Percentiles rank a stretch among this genome's conserved stretches.
Evolutionary conservation across 2,329 filamentous ascomycete species (phyloP).

Genomic region (Tolypocladium album): DNA sequence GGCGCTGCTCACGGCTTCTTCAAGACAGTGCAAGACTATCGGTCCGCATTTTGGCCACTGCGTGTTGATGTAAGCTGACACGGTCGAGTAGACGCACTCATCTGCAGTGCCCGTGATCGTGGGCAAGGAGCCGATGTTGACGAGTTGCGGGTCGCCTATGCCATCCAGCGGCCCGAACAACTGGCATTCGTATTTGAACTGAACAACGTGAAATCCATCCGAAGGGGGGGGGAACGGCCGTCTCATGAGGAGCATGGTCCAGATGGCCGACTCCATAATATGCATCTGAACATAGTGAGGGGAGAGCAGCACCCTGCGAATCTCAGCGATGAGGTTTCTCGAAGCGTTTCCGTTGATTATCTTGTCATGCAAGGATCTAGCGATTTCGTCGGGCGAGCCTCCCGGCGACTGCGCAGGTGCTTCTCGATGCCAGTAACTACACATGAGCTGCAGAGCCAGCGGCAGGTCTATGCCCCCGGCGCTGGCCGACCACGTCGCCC

Average conservation of each 20-base stretch:
- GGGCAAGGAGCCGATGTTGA: conserved; percentile 17
- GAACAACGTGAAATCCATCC: conserved; percentile 23
- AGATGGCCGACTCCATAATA: conserved; percentile 24
- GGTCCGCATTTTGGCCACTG: conserved; percentile 22
- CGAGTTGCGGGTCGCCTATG: conserved; percentile 15
- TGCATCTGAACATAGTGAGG: conserved; percentile 26
- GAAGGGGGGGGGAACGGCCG: conserved; percentile 17
- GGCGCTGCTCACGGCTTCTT: conserved; percentile 20
- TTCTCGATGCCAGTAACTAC: conserved; percentile 24
- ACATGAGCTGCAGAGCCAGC: conserved; percentile 23
- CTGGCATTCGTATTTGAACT: conserved; percentile 24
- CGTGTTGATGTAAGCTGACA: conserved; percentile 19
- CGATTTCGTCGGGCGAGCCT: conserved; percentile 22
- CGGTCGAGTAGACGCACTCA: conserved; percentile 19
- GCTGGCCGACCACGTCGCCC: conserved; percentile 19
- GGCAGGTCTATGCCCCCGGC: conserved; percentile 21
- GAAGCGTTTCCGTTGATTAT: conserved; percentile 19
- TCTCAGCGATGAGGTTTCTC: conserved; percentile 15
- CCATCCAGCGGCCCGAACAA: conserved; percentile 17
- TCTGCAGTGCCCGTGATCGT: conserved; percentile 23
- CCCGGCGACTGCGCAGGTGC: conserved; percentile 20
- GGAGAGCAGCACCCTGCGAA: conserved; percentile 18
- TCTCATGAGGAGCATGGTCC: conserved; percentile 24
- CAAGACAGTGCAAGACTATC: conserved; percentile 17
- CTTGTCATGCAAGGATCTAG: conserved; percentile 16